phyloP scores from a whole-genome alignment of 2,329 filamentous ascomycete genomes.

The Alternaria novae-zelandiae region DNA sequence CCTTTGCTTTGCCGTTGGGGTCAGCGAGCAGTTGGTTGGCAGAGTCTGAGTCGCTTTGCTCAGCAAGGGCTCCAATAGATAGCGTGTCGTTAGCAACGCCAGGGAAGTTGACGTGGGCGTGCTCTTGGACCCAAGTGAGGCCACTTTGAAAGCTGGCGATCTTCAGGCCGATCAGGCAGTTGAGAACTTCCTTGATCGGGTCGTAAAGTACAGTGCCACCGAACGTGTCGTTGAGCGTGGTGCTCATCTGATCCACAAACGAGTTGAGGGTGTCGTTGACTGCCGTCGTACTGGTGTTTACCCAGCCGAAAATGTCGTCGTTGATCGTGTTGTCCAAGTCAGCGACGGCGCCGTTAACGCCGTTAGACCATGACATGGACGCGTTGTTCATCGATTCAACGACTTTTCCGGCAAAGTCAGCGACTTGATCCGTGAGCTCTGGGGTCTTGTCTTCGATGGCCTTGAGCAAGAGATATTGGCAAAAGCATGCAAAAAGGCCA shows the following conservation, averaged over 20 bases:
- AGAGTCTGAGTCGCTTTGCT: slow-evolving; percentile 57
- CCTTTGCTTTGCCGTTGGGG: slow-evolving; percentile 73
- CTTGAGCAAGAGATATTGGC: slow-evolving; percentile 79
- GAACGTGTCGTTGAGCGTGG: slow-evolving; percentile 77
- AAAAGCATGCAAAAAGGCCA: slow-evolving; percentile 81
- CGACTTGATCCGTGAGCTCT: slow-evolving; percentile 74
- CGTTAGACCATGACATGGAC: slow-evolving; percentile 76
- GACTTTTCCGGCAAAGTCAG: slow-evolving; percentile 79
- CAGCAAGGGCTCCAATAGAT: slow-evolving; percentile 73
- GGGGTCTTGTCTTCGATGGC: slow-evolving; percentile 78
- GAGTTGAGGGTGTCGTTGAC: slow-evolving; percentile 85
- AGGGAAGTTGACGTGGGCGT: slow-evolving; percentile 84
- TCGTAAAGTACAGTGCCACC: slow-evolving; percentile 80
- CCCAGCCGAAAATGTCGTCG: slow-evolving; percentile 82
- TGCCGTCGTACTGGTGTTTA: slow-evolving; percentile 79
- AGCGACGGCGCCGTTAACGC: slow-evolving; percentile 75
- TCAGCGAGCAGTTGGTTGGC: slow-evolving; percentile 78
- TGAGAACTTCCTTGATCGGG: slow-evolving; percentile 78
- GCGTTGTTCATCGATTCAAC: slow-evolving; percentile 74
- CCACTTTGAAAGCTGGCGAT: slow-evolving; percentile 83
- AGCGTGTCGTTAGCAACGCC: slow-evolving; percentile 80
- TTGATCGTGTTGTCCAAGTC: slow-evolving; percentile 76
- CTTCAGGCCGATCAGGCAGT: slow-evolving; percentile 89
- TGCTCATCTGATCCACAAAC: slow-evolving; percentile 79
- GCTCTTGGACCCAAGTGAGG: slow-evolving; percentile 89